Base-by-base conservation (phyloP, 306 rosid species). In the Ammopiptanthus mongolicus region DNA sequence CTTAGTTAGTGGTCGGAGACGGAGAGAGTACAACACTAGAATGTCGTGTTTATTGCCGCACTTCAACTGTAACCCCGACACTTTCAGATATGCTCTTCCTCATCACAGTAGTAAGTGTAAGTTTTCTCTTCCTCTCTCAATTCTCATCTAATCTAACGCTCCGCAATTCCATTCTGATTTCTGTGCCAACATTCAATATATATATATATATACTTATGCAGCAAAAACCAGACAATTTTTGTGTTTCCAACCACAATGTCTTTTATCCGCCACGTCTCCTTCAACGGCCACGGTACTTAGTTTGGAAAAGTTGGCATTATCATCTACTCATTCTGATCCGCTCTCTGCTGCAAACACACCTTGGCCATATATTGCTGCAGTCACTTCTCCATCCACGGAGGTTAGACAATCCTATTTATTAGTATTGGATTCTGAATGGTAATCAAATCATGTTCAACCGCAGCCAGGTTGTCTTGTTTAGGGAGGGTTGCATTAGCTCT, bases 31-130 rank as follows among this genome's bases (percentile, higher is more conserved):
- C 29, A 60, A 11, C 29, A 33, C 52, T 73, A 78, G 78, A 75
- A 91, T 91, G 97, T 91, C 95, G 50, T 91, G 92, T 84, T 84
- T 91, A 62, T 84, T 89, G 83, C 93, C 97, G 0, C 96, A 87
- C 74, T 87, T 91, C 83, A 91, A 86, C 72, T 87, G 89, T 67
- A 85, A 84, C 28, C 90, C 88, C 0, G 89, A 87, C 11, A 41
- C 47, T 11, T 87, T 91, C 84, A 74, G 88, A 84, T 86, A 68
- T 56, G 23, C 58, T 52, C 60, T 68, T 62, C 61, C 63, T 28
- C 64, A 62, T 67, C 56, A n/a, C n/a, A n/a, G n/a, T n/a, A n/a
- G n/a, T n/a, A n/a, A n/a, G n/a, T n/a, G n/a, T n/a, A n/a, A n/a
- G n/a, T n/a, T n/a, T n/a, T n/a, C n/a, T n/a, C 23, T 71, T 18